phyloP scores from a whole-genome alignment of 805 yeast species.

The Martiniozyma abietophila region DNA sequence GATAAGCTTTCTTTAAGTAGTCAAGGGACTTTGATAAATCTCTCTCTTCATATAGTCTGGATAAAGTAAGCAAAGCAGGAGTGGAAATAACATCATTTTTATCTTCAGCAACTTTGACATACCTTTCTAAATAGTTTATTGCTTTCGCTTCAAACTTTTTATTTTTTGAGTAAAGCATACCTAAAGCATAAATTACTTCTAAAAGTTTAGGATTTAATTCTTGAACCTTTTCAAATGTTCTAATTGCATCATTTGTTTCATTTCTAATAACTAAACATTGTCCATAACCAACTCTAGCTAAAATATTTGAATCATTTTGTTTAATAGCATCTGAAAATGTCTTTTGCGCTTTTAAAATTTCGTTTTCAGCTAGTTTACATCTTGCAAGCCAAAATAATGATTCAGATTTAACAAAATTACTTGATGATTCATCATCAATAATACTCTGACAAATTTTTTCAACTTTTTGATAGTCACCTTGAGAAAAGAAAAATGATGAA shows the following conservation, averaged over 20 bases:
- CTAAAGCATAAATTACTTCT: conserved; percentile 70
- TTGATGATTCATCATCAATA: conserved; percentile 29
- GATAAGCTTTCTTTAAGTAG: conserved; percentile 38
- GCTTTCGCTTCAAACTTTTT: conserved; percentile 37
- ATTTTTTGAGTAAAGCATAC: conserved; percentile 56
- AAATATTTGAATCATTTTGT: conserved; percentile 51
- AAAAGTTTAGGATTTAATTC: conserved; percentile 57
- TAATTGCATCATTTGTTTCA: conserved; percentile 71
- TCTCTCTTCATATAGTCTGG: conserved; percentile 59
- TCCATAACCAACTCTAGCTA: conserved; percentile 76
- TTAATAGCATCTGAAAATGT: conserved; percentile 65
- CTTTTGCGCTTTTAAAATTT: conserved; percentile 62
- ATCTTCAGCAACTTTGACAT: conserved; percentile 52
- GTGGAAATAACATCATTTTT: conserved; percentile 48
- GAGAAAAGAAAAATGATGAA: conserved; percentile 65
- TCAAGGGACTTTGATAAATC: conserved; percentile 61
- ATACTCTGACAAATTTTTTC: conserved; percentile 47
- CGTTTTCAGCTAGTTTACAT: conserved; percentile 49
- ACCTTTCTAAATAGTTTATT: conserved; percentile 56
- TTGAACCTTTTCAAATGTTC: conserved; percentile 70
- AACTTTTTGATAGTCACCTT: conserved; percentile 49
- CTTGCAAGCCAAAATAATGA: conserved; percentile 83
- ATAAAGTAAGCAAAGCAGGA: conserved; percentile 59
- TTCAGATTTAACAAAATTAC: conserved; percentile 43
- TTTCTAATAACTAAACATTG: conserved; percentile 73